Percentiles rank a stretch among this genome's conserved stretches.
Conservation (phyloP, 2,329 filamentous ascomycete genomes). For the Colletotrichum liaoningense region DNA sequence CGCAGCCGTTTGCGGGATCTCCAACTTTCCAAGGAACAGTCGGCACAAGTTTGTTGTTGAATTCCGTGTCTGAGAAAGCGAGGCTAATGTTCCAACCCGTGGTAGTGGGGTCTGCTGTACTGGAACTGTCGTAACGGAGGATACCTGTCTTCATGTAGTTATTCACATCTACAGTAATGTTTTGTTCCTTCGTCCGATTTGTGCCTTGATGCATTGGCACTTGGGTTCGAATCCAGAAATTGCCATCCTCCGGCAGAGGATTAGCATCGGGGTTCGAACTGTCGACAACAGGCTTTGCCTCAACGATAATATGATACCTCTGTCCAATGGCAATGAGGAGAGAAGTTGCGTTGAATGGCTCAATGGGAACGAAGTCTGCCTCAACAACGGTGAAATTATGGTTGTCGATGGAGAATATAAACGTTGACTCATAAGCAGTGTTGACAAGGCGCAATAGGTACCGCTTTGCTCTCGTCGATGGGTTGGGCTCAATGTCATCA, state of each 20-base stretch:
- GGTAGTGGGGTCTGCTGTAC: constrained; percentile 34
- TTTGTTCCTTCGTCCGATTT: too few species aligned
- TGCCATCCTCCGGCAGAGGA: constrained; percentile 33
- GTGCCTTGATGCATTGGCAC: too few species aligned
- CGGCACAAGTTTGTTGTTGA: constrained; percentile 41
- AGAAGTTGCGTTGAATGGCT: constrained; percentile 59
- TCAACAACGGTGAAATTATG: constrained; percentile 54
- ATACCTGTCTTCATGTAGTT: constrained; percentile 39
- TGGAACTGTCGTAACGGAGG: constrained; percentile 39
- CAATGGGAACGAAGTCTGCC: constrained; percentile 58
- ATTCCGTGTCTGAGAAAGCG: constrained; percentile 43
- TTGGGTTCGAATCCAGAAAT: constrained; percentile 42
- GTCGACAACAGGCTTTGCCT: constrained; percentile 35
- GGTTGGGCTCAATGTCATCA: background rate
- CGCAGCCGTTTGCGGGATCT: constrained; percentile 8
- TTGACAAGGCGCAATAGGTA: constrained; percentile 49
- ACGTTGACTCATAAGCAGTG: constrained; percentile 40
- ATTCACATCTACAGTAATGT: background rate
- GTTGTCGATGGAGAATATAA: constrained; percentile 52
- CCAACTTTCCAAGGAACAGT: constrained; percentile 39
- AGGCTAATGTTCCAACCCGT: constrained; percentile 35
- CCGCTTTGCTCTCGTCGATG: constrained; percentile 43
- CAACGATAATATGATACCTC: constrained; percentile 41
- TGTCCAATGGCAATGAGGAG: constrained; percentile 63
- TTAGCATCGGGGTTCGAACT: constrained; percentile 1